Base-by-base conservation (phyloP, 352 stramenopile genomes). In the Pythium monospermum region DNA sequence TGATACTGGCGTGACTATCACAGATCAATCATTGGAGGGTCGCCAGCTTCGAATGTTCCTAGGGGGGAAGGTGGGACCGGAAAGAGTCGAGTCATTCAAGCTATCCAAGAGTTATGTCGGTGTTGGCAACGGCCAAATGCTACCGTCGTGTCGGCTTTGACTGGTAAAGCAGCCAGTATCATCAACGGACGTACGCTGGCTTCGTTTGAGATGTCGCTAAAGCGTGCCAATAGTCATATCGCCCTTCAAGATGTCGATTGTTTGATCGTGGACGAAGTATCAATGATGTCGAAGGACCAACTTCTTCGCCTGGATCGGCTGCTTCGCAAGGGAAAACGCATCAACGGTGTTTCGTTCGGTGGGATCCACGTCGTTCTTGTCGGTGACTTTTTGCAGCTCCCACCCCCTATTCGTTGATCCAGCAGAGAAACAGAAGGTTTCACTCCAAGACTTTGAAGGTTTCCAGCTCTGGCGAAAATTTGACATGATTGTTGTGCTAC, bases 181-280 rank as follows among this genome's bases (percentile, higher is more conserved):
- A 40, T 63, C 18, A 42, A 31, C 21, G 55, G 55, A 6, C 40
- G 35, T 3, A 63, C 55, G 12, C 22, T 63, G 0, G 47, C 55
- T 4, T 30, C 23, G 5, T 43, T 63, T 22, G 32, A 63, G n/a
- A 18, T 49, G 7, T 39, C 48, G 1, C 23, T 57, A 16, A 53
- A 32, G 8, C 7, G 42, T 15, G 4, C 40, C 0, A 49, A 27
- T 10, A 44, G 42, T 10, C 28, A 40, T 19, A 27, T 40, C 16
- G 22, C 32, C 13, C 10, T 57, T 21, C 47, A 57, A 53, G 41
- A 57, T 18, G 19, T 57, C 5, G 54, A 62, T 18, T 63, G 55
- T 22, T 10, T 57, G 1, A 53, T 63, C 27, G n/a, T 63, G 7
- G 55, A 63, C 33, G 55, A 57, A 21, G 55, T 63, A 10, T 63